These are phyloP conservation scores for Naumovozyma castellii DNA, from an alignment of 805 yeast genomes.

Conservation along the genomic window DNA sequence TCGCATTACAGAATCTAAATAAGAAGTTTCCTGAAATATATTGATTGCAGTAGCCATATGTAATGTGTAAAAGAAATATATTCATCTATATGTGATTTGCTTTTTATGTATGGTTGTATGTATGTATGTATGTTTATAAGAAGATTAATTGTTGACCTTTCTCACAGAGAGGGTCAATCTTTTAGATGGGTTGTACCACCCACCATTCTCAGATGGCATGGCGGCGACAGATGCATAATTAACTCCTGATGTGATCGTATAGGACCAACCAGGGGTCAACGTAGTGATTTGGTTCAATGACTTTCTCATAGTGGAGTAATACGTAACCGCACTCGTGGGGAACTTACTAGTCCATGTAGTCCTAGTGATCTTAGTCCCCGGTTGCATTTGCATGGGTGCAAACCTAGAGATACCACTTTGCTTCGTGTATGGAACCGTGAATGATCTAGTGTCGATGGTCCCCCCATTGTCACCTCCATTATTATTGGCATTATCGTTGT, in stretches of 20 bases:
- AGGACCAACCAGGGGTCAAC: constrained; percentile 76
- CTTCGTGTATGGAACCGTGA: constrained; percentile 57
- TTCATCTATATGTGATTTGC: neutral
- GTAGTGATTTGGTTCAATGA: constrained; percentile 45
- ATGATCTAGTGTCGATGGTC: constrained; percentile 39
- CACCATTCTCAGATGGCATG: constrained; percentile 48
- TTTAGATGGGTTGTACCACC: constrained; percentile 56
- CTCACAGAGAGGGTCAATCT: constrained; percentile 33
- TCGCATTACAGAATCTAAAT: constrained; percentile 23
- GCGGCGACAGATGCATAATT: constrained; percentile 70
- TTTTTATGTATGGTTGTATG: constrained; percentile 1
- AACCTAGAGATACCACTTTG: constrained; percentile 74
- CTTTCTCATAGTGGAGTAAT: constrained; percentile 39
- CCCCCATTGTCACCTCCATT: neutral
- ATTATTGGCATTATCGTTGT: neutral
- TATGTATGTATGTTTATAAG: neutral
- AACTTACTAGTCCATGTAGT: constrained; percentile 56
- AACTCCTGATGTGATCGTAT: constrained; percentile 48
- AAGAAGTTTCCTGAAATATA: constrained; percentile 27
- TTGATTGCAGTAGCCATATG: constrained; percentile 3
- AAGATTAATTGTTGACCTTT: constrained; percentile 13
- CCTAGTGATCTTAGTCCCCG: constrained; percentile 59
- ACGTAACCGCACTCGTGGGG: constrained; percentile 60
- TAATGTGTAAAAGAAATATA: neutral
- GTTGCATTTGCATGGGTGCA: constrained; percentile 93